Base-by-base conservation (phyloP, 257 asterid species). In the Parsonsia alboflavescens region DNA sequence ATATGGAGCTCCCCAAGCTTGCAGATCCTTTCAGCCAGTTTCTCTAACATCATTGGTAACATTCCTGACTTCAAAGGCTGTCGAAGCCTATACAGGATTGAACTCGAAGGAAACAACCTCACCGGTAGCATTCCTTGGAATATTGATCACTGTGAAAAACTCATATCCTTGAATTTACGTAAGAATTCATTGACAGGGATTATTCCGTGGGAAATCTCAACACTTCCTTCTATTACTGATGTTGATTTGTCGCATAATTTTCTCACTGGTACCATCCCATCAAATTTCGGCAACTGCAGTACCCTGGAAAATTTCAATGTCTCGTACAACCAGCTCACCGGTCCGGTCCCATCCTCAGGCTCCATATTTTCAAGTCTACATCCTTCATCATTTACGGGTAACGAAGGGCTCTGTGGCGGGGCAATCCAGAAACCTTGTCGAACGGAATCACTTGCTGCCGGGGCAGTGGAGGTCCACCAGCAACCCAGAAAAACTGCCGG, bases 181-280 rank as follows among this genome's bases (percentile, higher is more conserved):
- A 58, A 79, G 26, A 95, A 92, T 79, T 85, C 85, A 2, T 72
- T 95, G 39, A 87, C 96, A 0, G 99, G 99, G 45, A 90, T 85
- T 30, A 95, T 95, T 61, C 99, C 99, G 1, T 87, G 93, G 97
- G 99, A 95, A 77, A 92, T 95, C n/a, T 92, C 98, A 0, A 72
- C 89, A 0, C 87, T 92, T 19, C 92, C 97, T 66, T 78, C 91
- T 1, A 84, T 95, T 52, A 88, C 93, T 11, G 92, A 89, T 5
- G 85, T 95, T 0, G 99, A 95, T 80, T 79, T 95, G 71, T 89
- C 99, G 0, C 84, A 83, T 48, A 95, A 95, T 80, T 77, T 80
- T 33, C 89, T 95, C 13, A 88, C 93, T 0, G 99, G 97, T 33
- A 69, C 92, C 2, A 92, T 95, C 30, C 97, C 99, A 1, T 85